Conservation (phyloP, 768 basidiomycete genomes). For the Rickenella mellea region DNA sequence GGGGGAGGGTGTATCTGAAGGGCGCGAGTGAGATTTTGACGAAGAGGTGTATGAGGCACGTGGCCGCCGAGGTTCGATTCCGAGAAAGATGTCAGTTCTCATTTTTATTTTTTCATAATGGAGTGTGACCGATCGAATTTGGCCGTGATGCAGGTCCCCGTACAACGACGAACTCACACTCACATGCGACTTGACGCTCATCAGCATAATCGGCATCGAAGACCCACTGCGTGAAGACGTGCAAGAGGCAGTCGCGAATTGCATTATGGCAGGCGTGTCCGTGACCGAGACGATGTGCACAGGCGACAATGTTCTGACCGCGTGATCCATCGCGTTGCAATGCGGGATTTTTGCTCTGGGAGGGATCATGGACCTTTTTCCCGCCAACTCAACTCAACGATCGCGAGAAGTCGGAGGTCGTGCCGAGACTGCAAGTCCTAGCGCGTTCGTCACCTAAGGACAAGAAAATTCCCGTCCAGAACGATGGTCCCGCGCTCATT, state of each 20-base stretch:
- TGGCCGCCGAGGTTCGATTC: conserved; percentile 29
- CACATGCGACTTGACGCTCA: conserved; percentile 66
- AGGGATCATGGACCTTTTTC: conserved; percentile 94
- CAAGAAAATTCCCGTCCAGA: conserved; percentile 90
- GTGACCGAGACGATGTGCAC: conserved; percentile 98
- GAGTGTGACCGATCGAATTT: conserved; percentile 8
- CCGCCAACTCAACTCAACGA: conserved; percentile 60
- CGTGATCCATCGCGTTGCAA: conserved; percentile 91
- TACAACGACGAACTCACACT: conserved; percentile 65
- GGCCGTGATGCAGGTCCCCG: conserved; percentile 33
- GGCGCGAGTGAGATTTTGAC: conserved; percentile 92
- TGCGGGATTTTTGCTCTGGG: conserved; percentile 92
- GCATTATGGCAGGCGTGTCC: conserved; percentile 84
- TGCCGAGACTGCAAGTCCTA: conserved; percentile 90
- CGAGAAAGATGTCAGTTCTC: conserved; percentile 40
- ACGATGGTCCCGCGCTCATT: conserved; percentile 94
- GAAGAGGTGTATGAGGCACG: conserved; percentile 62
- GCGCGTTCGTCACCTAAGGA: conserved; percentile 97
- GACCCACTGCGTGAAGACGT: conserved; percentile 92
- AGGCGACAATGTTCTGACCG: conserved; percentile 92
- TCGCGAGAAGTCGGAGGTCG: conserved; percentile 66
- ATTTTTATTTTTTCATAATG: background rate
- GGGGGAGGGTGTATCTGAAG: conserved; percentile 74
- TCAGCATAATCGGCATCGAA: conserved; percentile 91
- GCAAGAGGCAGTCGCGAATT: conserved; percentile 78